Conservation (phyloP, 163 green algal genomes). For the Coccomyxa subellipsoidea region DNA sequence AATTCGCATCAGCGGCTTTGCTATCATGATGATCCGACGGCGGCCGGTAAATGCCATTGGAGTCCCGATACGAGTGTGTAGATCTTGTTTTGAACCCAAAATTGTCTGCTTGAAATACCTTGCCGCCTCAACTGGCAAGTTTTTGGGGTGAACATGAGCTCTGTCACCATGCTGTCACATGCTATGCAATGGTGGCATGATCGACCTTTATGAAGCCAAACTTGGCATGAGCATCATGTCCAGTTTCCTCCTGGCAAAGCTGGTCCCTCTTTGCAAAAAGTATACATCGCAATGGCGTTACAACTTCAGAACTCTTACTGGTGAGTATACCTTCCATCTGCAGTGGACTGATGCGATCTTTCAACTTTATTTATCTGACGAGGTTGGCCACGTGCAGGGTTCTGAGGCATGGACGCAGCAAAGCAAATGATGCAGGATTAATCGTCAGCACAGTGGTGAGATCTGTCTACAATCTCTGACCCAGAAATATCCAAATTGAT, state of each 20-base stretch:
- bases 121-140: no score
- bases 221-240: background rate
- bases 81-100: no score
- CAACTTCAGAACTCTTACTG: background rate
- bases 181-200: no score
- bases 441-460: conserved; percentile 40
- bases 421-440: conserved; percentile 43
- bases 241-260: background rate
- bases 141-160: no score
- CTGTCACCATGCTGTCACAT: no score
- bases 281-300: background rate
- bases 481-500: no score
- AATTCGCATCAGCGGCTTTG: no score
- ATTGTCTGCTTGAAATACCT: no score
- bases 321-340: background rate
- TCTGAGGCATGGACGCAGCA: conserved; percentile 41
- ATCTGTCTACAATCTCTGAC: no score
- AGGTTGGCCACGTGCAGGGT: conserved; percentile 14
- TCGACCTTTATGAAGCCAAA: background rate
- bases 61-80: no score
- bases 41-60: no score
- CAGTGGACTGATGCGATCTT: background rate
- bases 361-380: background rate
- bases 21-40: no score
- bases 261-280: background rate